phyloP scores from a whole-genome alignment of 208 protist species.

The Crithidia sp. region DNA sequence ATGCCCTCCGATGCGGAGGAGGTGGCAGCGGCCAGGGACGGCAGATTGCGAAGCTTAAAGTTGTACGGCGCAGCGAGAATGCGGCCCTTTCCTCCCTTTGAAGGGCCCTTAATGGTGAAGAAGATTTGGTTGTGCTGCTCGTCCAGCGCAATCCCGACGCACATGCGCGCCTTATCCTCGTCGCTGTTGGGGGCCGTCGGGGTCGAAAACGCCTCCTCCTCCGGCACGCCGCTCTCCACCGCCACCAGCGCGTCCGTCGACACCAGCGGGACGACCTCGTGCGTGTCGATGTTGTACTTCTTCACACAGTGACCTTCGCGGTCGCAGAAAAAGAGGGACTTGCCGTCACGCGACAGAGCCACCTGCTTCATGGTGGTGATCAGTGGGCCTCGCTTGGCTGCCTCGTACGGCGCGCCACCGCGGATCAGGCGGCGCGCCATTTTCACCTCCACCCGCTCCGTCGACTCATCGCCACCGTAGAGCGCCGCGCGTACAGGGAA shows the following conservation, averaged over 20 bases:
- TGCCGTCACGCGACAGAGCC: conserved; percentile 27
- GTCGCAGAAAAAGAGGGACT: conserved; percentile 52
- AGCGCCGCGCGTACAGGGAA: conserved; percentile 28
- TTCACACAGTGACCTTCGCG: conserved; percentile 51
- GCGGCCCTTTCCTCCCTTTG: conserved; percentile 41
- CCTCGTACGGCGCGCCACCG: conserved; percentile 5
- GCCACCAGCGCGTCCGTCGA: conserved; percentile 31
- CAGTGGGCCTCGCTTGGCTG: conserved; percentile 14
- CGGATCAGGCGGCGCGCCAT: conserved; percentile 16
- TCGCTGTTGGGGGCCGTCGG: conserved; percentile 30
- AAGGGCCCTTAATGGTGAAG: conserved; percentile 51
- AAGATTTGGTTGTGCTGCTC: conserved; percentile 47
- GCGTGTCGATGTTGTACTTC: conserved; percentile 52
- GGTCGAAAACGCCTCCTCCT: conserved; percentile 16
- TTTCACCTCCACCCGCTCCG: conserved; percentile 30
- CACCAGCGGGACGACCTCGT: conserved; percentile 48
- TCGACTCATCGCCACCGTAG: conserved; percentile 26
- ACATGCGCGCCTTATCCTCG: conserved; percentile 41
- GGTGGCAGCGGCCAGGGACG: conserved; percentile 19
- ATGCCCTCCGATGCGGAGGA: conserved; percentile 36
- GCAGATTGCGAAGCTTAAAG: conserved; percentile 39
- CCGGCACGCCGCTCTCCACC: conserved; percentile 8
- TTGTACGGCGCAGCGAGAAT: conserved; percentile 47
- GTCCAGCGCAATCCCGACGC: conserved; percentile 49
- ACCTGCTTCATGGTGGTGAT: conserved; percentile 55